Base-by-base conservation (phyloP, 2,329 filamentous ascomycete genomes). In the Chaetothyriales sp. region DNA sequence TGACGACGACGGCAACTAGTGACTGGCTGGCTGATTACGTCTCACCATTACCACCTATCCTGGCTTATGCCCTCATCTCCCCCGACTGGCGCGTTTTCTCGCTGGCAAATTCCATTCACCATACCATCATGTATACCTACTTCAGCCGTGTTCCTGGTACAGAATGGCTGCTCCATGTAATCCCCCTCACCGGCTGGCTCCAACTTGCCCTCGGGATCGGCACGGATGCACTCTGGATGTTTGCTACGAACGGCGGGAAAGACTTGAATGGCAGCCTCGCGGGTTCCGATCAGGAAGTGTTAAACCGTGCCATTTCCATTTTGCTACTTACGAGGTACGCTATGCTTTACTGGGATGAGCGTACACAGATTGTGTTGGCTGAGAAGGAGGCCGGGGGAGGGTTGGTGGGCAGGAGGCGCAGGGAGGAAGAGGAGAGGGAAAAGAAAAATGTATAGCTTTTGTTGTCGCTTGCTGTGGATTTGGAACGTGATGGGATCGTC, bases 81-180 rank as follows among this genome's bases (percentile, higher is more conserved):
- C 48, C 51, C 20, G 63, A 60, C 10, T 66, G 64, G 63, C 56
- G 58, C 46, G 19, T 61, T 8, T 58, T 66, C 40, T 63, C 60
- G n/a, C 51, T 46, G 3, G 48, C 62, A 18, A 64, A 66, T 46
- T 58, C 63, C 19, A 51, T 63, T 22, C 61, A 64, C 46, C 61
- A 65, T 51, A 53, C 58, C 20, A 54, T 64, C 44, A 64, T 65
- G 64, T 65, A 65, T 50, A 58, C 60, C 1, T 66, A 63, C 49
- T 66, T 66, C 56, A 63, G 61, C 28, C 33, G 13, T 15, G 33
- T 40, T 15, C 33, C 33, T 40, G 62, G 64, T 33, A 25, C 59
- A 25, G 19, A 44, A n/a, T 37, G 19, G n/a, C 51, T 59, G 29
- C 51, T 52, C 18, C 49, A 53, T n/a, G 47, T 60, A 6, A 43